A percentile compares a stretch with the other conserved stretches of the same genome.
Conservation (phyloP, 2,329 filamentous ascomycete genomes). For the Phialophora chinensis region DNA sequence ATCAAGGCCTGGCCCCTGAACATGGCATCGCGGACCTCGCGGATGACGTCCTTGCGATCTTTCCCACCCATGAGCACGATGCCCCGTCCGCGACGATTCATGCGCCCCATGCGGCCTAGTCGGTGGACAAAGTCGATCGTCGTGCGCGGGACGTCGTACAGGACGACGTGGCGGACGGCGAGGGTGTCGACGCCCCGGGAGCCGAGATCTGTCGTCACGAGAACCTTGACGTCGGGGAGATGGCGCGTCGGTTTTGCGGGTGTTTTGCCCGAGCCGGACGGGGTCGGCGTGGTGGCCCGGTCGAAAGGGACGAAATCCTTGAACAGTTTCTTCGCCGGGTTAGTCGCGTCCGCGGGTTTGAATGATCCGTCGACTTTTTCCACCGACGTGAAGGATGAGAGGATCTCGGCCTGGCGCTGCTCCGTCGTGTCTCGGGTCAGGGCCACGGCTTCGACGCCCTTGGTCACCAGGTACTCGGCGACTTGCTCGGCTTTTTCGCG, state of each 20-base stretch:
- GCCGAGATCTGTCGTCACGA: conserved; percentile 92
- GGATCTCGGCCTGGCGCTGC: conserved; percentile 75
- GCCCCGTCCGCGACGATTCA: conserved; percentile 87
- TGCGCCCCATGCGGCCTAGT: conserved; percentile 86
- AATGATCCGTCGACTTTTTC: conserved; percentile 38
- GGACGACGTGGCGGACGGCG: conserved; percentile 84
- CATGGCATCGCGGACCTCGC: conserved; percentile 90
- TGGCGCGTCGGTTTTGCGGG: conserved; percentile 52
- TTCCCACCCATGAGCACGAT: conserved; percentile 89
- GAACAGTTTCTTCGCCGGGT: conserved; percentile 28
- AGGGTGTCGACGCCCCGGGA: conserved; percentile 94
- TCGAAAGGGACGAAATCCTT: conserved; percentile 51
- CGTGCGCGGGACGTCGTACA: conserved; percentile 97
- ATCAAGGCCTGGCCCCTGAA: conserved; percentile 80
- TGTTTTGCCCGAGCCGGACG: conserved; percentile 37
- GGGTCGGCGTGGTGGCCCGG: conserved; percentile 45
- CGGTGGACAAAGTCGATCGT: conserved; percentile 99
- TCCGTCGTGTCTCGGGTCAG: conserved; percentile 84
- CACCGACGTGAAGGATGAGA: conserved; percentile 71
- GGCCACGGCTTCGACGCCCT: conserved; percentile 86
- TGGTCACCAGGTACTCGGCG: conserved; percentile 75
- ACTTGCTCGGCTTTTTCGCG: conserved; percentile 85
- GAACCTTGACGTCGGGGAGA: conserved; percentile 80
- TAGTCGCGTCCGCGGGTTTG: conserved; percentile 33
- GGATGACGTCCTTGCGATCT: conserved; percentile 87